phyloP scores from a whole-genome alignment of 345 rosid genomes.

The Pugionium cornutum region DNA sequence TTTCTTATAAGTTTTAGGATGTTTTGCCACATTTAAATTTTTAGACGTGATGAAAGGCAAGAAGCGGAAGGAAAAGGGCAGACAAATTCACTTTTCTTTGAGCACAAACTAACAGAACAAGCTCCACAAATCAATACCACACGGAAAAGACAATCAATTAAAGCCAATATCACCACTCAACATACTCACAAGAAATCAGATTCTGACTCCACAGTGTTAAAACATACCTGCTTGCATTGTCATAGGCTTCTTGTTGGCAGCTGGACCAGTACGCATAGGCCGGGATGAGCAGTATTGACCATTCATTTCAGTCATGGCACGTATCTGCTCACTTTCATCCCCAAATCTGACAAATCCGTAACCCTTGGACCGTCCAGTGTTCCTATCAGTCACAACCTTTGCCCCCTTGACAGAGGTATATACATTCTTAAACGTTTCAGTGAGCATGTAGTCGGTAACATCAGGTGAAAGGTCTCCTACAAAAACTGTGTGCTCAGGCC shows the following conservation, averaged over 20 bases:
- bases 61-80: slow-evolving; percentile 57
- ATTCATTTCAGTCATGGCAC: slow-evolving; percentile 94
- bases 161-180: slow-evolving; percentile 6
- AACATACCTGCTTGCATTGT: slow-evolving; percentile 68
- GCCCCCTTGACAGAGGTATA: slow-evolving; percentile 50
- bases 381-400: slow-evolving; percentile 60
- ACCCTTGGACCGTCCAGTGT: slow-evolving; percentile 89
- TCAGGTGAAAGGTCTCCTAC: slow-evolving; percentile 95
- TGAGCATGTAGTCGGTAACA: slow-evolving; percentile 71
- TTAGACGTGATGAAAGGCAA: slow-evolving; percentile 65
- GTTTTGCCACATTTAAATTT: slow-evolving; percentile 59
- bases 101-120: slow-evolving; percentile 47
- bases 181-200: slow-evolving; percentile 4
- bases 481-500: slow-evolving; percentile 78
- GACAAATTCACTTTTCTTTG: slow-evolving; percentile 37
- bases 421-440: slow-evolving; percentile 70
- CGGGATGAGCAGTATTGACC: slow-evolving; percentile 78
- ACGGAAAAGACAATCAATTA: slow-evolving; percentile 35
- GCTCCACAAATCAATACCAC: slow-evolving; percentile 13
- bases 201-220: neutral
- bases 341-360: slow-evolving; percentile 94
- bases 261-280: slow-evolving; percentile 96
- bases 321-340: slow-evolving; percentile 76
- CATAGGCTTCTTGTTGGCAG: slow-evolving; percentile 75
- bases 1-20: slow-evolving; percentile 72